phyloP scores from a whole-genome alignment of 1,284 basidiomycete genomes.

The Cystobasidium sp. region DNA sequence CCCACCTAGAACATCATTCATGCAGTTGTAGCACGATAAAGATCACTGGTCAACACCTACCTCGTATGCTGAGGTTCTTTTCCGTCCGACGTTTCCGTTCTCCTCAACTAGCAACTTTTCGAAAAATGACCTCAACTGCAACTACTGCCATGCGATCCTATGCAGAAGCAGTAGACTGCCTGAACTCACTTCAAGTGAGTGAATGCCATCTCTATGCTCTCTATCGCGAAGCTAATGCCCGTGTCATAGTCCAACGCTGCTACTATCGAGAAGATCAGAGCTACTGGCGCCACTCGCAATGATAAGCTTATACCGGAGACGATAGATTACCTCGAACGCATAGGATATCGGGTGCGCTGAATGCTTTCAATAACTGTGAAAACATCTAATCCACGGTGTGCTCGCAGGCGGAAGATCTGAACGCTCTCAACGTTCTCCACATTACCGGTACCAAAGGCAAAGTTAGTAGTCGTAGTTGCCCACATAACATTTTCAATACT shows the following conservation, averaged over 20 bases:
- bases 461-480: conserved; percentile 32
- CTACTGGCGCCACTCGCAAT: conserved; percentile 70
- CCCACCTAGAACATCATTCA: not conserved
- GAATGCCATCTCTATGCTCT: not conserved
- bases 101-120: not conserved
- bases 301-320: conserved; percentile 83
- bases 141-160: conserved; percentile 49
- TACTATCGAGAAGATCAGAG: conserved; percentile 79
- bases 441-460: conserved; percentile 99
- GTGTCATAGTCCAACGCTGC: conserved; percentile 75
- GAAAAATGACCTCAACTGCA: conserved; percentile 9
- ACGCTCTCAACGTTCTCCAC: conserved; percentile 89
- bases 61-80: conserved; percentile 5
- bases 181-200: conserved; percentile 80
- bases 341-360: conserved; percentile 75
- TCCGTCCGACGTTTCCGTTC: not conserved
- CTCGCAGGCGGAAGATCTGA: conserved; percentile 75
- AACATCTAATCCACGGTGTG: not conserved
- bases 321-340: conserved; percentile 82
- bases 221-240: not conserved
- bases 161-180: conserved; percentile 76
- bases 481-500: not conserved
- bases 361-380: not conserved
- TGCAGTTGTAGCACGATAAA: not conserved
- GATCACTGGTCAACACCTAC: not conserved